Conservation (phyloP, 352 stramenopile species). For the Pythium phragmitis region DNA sequence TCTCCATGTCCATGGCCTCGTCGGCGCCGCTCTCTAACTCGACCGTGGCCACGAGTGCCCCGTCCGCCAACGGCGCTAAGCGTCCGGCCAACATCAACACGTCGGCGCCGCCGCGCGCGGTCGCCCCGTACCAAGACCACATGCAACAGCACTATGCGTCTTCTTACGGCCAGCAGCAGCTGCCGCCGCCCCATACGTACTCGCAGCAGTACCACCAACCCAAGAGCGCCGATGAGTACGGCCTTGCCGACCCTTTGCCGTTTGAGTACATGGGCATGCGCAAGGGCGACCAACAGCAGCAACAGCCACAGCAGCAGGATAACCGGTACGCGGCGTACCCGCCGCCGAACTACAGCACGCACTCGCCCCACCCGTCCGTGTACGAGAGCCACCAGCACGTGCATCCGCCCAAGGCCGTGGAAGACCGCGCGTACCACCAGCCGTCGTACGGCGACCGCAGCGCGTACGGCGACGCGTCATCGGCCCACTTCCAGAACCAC, state of each 20-base stretch:
- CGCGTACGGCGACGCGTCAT: background rate
- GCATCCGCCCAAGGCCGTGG: conserved; percentile 29
- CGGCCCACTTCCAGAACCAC: conserved; percentile 19
- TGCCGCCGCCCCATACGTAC: conserved; percentile 31
- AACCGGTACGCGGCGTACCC: conserved; percentile 18
- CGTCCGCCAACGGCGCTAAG: conserved; percentile 3
- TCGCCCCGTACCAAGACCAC: conserved; percentile 9
- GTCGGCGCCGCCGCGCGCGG: conserved; percentile 4
- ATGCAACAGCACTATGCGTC: conserved; percentile 16
- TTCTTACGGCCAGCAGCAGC: conserved; percentile 24
- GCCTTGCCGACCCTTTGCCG: conserved; percentile 60
- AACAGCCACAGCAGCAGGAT: conserved; percentile 10
- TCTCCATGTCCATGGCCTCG: background rate
- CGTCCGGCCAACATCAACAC: conserved; percentile 14
- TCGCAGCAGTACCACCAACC: conserved; percentile 21
- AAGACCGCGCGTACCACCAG: conserved; percentile 26
- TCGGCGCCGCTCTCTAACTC: background rate
- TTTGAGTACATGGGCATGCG: conserved; percentile 79
- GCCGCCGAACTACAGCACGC: conserved; percentile 18
- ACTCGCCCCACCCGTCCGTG: conserved; percentile 27
- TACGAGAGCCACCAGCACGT: conserved; percentile 28
- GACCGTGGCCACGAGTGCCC: background rate
- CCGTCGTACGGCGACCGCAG: conserved; percentile 15
- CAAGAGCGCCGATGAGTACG: conserved; percentile 52
- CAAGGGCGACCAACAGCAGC: conserved; percentile 24